Percentiles rank a stretch among this genome's conserved stretches.
Conservation (phyloP, 2,329 filamentous ascomycete genomes). For the Biscogniauxia sp. region DNA sequence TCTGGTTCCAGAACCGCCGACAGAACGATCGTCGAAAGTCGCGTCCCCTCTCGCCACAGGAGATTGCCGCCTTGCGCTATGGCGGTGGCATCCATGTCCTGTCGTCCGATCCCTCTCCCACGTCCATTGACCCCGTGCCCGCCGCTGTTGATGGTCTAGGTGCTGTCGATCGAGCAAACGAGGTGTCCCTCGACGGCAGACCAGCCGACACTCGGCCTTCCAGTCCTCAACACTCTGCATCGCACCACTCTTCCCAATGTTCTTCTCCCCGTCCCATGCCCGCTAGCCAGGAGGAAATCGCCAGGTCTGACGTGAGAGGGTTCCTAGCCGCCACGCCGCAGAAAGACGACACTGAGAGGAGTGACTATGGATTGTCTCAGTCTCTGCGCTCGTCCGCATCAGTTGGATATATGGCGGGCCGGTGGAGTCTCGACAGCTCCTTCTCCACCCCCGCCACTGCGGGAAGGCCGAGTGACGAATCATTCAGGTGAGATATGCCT, state of each 20-base stretch:
- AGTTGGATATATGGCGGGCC: conserved; percentile 52
- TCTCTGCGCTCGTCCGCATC: conserved; percentile 44
- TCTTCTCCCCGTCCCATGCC: conserved; percentile 22
- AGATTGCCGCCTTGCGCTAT: conserved; percentile 63
- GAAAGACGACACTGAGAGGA: conserved; percentile 20
- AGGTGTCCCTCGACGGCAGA: conserved; percentile 16
- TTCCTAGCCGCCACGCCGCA: conserved; percentile 19
- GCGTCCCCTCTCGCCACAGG: conserved; percentile 75
- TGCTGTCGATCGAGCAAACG: conserved; percentile 12
- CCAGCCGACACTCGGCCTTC: conserved; percentile 16
- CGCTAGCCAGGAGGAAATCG: conserved; percentile 5
- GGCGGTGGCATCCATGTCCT: conserved; percentile 50
- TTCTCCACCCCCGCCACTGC: conserved; percentile 49
- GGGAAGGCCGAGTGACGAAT: conserved; percentile 40
- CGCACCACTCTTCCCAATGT: conserved; percentile 20
- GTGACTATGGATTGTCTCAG: conserved; percentile 8
- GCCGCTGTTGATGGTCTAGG: conserved; percentile 19
- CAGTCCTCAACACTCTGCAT: conserved; percentile 18
- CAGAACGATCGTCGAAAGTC: conserved; percentile 92
- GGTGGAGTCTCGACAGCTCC: conserved; percentile 54
- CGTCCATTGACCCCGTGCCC: conserved; percentile 32
- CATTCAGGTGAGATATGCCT: conserved; percentile 41
- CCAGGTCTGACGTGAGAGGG: conserved; percentile 14
- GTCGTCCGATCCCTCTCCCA: conserved; percentile 41
- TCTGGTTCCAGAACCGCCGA: conserved; percentile 95